Evolutionary conservation across 805 yeast genomes (phyloP).

Genomic region (Metschnikowia matae): DNA sequence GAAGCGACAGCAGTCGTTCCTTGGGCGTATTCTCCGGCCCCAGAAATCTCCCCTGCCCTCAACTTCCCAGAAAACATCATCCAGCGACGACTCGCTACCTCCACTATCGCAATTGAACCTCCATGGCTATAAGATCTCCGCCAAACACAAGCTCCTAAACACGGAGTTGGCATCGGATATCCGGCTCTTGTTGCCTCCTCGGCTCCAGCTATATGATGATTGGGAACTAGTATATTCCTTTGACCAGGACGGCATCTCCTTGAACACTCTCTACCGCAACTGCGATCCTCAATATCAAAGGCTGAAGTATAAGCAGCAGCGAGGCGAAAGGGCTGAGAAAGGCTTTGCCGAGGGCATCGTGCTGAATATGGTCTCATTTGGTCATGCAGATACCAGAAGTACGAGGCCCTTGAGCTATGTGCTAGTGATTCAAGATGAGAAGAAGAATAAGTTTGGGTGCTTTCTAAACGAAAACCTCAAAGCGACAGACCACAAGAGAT

Average conservation of each 20-base stretch:
- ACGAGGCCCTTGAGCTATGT: constrained; percentile 62
- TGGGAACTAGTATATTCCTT: constrained; percentile 82
- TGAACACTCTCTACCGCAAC: constrained; percentile 68
- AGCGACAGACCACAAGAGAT: constrained; percentile 68
- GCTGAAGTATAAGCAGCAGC: constrained; percentile 13
- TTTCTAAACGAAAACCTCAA: constrained; percentile 69
- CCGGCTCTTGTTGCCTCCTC: constrained; percentile 66
- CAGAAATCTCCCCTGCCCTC: constrained; percentile 6
- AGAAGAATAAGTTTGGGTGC: constrained; percentile 69
- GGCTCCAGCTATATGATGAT: constrained; percentile 69
- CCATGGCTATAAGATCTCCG: constrained; percentile 55
- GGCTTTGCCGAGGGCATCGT: constrained; percentile 39
- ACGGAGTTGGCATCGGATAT: constrained; percentile 69
- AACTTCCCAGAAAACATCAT: neutral
- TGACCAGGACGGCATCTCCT: constrained; percentile 89
- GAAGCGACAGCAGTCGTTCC: constrained; percentile 6
- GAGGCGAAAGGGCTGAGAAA: constrained; percentile 17
- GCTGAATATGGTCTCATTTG: constrained; percentile 29
- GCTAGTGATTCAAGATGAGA: constrained; percentile 62
- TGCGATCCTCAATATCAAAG: constrained; percentile 43
- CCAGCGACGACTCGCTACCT: constrained; percentile 21
- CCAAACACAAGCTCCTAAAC: constrained; percentile 57
- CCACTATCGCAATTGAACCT: constrained; percentile 57
- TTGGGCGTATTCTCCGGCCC: constrained; percentile 9
- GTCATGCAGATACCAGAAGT: constrained; percentile 16